These are phyloP conservation scores for Tetradesmus obliquus DNA, from an alignment of 139 green algal genomes.

Conservation along the genomic window DNA sequence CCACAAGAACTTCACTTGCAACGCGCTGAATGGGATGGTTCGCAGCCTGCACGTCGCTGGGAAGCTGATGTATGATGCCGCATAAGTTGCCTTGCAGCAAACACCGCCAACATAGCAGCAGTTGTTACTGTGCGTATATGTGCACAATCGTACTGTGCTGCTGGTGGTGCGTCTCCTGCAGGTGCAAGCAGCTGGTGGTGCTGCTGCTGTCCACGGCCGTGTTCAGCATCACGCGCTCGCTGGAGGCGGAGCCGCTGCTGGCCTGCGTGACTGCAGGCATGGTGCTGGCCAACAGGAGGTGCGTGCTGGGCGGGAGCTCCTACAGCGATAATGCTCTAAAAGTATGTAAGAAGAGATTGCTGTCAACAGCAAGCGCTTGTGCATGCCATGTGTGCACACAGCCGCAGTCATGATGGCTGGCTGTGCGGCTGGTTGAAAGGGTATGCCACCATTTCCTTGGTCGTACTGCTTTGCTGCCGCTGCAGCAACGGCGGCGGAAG, in stretches of 20 bases:
- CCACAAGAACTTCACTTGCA: background rate
- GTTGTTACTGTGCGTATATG: background rate
- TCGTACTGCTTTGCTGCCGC: too few relatives aligned
- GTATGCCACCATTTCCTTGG: too few relatives aligned
- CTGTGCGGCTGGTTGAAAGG: too few relatives aligned
- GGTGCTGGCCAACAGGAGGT: constrained; percentile 76
- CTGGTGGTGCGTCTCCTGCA: background rate
- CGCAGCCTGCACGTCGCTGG: too few relatives aligned
- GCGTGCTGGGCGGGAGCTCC: background rate
- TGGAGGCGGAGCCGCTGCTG: constrained; percentile 87
- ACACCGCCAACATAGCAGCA: background rate
- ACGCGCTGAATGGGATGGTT: background rate
- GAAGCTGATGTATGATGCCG: too few relatives aligned
- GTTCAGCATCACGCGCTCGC: constrained; percentile 59
- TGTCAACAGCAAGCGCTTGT: too few relatives aligned
- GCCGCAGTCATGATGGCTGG: too few relatives aligned
- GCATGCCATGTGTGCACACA: too few relatives aligned
- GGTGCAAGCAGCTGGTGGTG: constrained; percentile 45
- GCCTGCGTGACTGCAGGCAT: constrained; percentile 85
- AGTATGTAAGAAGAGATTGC: too few relatives aligned
- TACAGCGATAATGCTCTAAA: background rate
- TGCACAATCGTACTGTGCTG: background rate
- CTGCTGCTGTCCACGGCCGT: constrained; percentile 54
- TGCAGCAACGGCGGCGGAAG: background rate
- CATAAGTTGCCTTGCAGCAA: background rate